A percentile compares a stretch with the other conserved stretches of the same genome.
These are phyloP conservation scores for Saposhnikovia divaricata DNA, from an alignment of 129 eudicot species.

Conservation along the genomic window DNA sequence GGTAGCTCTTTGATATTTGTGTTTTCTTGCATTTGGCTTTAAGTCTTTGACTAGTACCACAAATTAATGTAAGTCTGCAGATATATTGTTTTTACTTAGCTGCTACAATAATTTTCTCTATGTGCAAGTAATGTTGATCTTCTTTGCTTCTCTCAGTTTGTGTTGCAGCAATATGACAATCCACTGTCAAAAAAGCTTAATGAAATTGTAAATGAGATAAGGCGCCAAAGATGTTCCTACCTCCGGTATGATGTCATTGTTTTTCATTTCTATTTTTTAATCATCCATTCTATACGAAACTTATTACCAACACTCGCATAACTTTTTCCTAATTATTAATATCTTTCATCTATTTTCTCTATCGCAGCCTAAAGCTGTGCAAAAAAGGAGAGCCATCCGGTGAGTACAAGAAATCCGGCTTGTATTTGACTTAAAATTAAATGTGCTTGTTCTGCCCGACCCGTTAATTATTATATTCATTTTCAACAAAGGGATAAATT, in stretches of 20 bases:
- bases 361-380: slow-evolving; percentile 85
- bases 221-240: slow-evolving; percentile 92
- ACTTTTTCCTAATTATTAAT: neutral
- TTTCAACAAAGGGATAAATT: neutral
- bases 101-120: neutral
- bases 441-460: neutral
- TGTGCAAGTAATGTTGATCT: neutral
- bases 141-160: slow-evolving; percentile 49
- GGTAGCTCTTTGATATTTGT: neutral
- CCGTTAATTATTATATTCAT: neutral
- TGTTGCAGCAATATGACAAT: slow-evolving; percentile 79
- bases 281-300: neutral
- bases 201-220: slow-evolving; percentile 72
- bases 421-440: neutral
- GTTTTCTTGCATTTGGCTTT: neutral
- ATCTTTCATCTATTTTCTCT: neutral
- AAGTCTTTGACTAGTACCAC: neutral
- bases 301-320: neutral
- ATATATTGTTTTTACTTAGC: neutral
- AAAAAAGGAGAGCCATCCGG: slow-evolving; percentile 96
- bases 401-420: slow-evolving; percentile 19
- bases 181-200: slow-evolving; percentile 87
- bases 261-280: neutral
- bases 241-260: slow-evolving; percentile 51
- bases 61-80: neutral